Conservation (phyloP, 495 filamentous ascomycete species). For the Coniosporium apollinis region DNA sequence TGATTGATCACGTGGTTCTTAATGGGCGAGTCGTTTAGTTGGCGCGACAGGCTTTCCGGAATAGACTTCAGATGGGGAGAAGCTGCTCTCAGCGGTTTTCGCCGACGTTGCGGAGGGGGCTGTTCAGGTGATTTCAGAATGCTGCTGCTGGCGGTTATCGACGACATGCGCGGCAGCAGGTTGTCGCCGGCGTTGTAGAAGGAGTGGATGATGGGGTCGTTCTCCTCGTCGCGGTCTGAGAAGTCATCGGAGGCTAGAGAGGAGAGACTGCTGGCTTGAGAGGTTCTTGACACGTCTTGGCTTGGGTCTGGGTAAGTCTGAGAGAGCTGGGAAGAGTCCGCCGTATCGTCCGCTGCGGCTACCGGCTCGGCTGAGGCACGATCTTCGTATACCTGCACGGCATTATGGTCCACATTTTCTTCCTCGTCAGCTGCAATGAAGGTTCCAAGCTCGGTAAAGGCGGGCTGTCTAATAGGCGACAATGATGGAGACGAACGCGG, state of each 20-base stretch:
- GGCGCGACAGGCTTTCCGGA: constrained; percentile 10
- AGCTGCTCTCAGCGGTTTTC: constrained; percentile 7
- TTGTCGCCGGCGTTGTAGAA: constrained; percentile 81
- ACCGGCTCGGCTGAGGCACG: constrained; percentile 25
- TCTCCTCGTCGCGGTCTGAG: constrained; percentile 77
- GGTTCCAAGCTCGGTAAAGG: constrained; percentile 23
- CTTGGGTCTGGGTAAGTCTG: not conserved
- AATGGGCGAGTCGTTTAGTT: constrained; percentile 19
- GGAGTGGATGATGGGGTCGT: constrained; percentile 77
- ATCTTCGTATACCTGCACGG: constrained; percentile 48
- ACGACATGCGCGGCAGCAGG: constrained; percentile 59
- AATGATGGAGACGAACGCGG: constrained; percentile 49
- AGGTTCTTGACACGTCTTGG: constrained; percentile 1
- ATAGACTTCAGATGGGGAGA: constrained; percentile 8
- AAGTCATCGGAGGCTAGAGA: constrained; percentile 30
- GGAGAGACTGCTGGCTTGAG: constrained; percentile 6
- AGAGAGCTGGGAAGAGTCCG: constrained; percentile 1
- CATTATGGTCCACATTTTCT: constrained; percentile 23
- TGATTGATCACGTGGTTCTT: constrained; percentile 79
- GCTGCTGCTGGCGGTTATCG: constrained; percentile 46
- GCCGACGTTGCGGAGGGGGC: constrained; percentile 9
- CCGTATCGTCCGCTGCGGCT: no score
- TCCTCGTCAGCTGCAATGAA: constrained; percentile 28
- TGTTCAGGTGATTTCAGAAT: no score
- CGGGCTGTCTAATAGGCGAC: constrained; percentile 54